phyloP scores from a whole-genome alignment of 257 asterid genomes.

The Henckelia pumila region DNA sequence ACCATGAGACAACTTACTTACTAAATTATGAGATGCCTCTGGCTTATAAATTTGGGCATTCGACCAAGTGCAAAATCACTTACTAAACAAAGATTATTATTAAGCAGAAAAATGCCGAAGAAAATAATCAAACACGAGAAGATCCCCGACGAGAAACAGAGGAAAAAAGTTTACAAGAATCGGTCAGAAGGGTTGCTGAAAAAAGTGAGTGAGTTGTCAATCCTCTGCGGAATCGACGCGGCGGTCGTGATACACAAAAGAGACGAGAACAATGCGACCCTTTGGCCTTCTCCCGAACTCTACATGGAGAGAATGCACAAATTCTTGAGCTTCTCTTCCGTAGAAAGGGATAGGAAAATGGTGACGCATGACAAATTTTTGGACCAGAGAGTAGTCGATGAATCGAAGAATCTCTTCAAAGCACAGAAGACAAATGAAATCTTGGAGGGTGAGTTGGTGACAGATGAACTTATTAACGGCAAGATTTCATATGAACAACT shows the following conservation, averaged over 20 bases:
- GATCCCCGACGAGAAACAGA: slow-evolving; percentile 5
- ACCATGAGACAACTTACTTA: background rate
- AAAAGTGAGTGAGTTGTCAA: slow-evolving; percentile 13
- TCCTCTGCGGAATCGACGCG: slow-evolving; percentile 6
- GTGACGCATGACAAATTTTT: slow-evolving; percentile 5
- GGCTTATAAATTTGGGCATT: background rate
- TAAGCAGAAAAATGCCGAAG: slow-evolving; percentile 5
- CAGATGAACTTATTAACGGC: background rate
- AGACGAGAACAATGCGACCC: background rate
- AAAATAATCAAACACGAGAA: slow-evolving; percentile 2
- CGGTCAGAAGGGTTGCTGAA: slow-evolving; percentile 16
- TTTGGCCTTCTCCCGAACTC: slow-evolving; percentile 16
- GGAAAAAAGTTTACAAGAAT: slow-evolving; percentile 10
- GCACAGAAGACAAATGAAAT: background rate
- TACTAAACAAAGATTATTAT: background rate
- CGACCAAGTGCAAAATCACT: background rate
- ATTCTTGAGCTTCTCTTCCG: background rate
- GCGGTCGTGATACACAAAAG: background rate
- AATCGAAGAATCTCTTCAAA: background rate
- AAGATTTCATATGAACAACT: background rate
- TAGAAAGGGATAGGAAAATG: slow-evolving; percentile 17
- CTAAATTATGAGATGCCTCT: background rate
- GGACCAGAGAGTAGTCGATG: background rate
- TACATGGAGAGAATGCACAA: background rate
- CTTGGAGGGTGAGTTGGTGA: background rate